Base-by-base conservation (phyloP, 1,284 basidiomycete genomes). In the Sporisorium reilianum region DNA sequence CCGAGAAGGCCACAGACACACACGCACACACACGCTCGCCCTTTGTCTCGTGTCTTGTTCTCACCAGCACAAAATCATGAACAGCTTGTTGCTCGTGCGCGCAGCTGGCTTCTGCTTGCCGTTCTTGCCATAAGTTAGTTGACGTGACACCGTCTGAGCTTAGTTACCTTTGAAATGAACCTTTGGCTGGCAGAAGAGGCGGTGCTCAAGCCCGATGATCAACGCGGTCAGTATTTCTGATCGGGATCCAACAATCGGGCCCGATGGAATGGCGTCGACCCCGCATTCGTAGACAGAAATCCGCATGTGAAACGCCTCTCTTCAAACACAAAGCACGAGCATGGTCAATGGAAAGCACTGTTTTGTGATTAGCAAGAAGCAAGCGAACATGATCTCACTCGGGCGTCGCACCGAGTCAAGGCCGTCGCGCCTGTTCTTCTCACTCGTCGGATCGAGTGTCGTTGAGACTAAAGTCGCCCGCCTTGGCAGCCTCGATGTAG, bases 371-470 rank as follows among this genome's bases (percentile, higher is more conserved):
- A 50, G 44, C 40, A 34, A 28, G 30, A 20, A 53, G 9, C n/a
- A 40, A 5, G 18, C n/a, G 10, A 32, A 41, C 28, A 12, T n/a
- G 25, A 36, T 12, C 16, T 14, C 20, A 22, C 5, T 3, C 4
- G 0, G 46, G n/a, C n/a, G 40, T n/a, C 10, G n/a, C 5, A 41
- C 40, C 20, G 40, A 20, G 6, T 5, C 41, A n/a, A n/a, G n/a
- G n/a, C n/a, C n/a, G n/a, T n/a, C n/a, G n/a, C n/a, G n/a, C n/a
- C n/a, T n/a, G 12, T 22, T 42, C 23, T 9, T 6, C 9, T 38
- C 66, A 81, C 64, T 81, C 80, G 41, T 81, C 80, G 34, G 75
- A 76, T 41, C 77, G 64, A 42, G 80, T 78, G 66, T 81, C 80
- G 10, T 32, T 61, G 9, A 81, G 77, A 42, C 26, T 62, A 41